phyloP scores from a whole-genome alignment of 352 stramenopile species.

The Thalassiosira oceanica region DNA sequence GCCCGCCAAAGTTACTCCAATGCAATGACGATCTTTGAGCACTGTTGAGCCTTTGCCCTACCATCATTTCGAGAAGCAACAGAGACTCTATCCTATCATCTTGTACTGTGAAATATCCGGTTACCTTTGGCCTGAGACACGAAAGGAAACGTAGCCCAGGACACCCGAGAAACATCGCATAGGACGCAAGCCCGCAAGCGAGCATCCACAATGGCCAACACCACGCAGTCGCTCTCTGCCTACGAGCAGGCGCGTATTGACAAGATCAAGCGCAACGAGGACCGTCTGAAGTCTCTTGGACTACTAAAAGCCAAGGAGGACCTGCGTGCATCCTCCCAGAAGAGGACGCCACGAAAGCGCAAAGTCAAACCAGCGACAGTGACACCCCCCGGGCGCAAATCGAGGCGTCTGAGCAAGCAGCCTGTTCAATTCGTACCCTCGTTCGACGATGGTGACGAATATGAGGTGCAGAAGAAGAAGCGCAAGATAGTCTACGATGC shows the following conservation, averaged over 20 bases:
- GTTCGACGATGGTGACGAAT: slow-evolving; percentile 22
- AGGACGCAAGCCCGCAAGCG: too few relatives aligned
- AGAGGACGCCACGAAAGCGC: background rate
- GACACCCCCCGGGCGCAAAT: slow-evolving; percentile 23
- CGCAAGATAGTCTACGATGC: too few relatives aligned
- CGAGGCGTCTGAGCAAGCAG: slow-evolving; percentile 20
- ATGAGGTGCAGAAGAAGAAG: slow-evolving; percentile 8
- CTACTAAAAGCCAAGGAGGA: slow-evolving; percentile 32
- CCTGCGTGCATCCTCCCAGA: slow-evolving; percentile 1
- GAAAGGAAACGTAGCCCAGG: too few relatives aligned
- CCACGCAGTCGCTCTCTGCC: slow-evolving; percentile 33
- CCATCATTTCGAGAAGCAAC: too few relatives aligned
- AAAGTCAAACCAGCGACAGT: background rate
- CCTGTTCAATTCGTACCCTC: slow-evolving; percentile 17
- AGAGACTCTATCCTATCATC: too few relatives aligned
- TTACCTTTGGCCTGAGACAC: too few relatives aligned
- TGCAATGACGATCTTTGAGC: too few relatives aligned
- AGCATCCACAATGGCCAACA: background rate
- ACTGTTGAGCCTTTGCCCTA: too few relatives aligned
- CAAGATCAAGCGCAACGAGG: slow-evolving; percentile 63
- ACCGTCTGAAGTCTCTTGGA: slow-evolving; percentile 49
- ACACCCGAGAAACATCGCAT: too few relatives aligned
- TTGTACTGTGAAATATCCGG: too few relatives aligned
- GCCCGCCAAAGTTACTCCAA: too few relatives aligned
- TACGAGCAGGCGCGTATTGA: slow-evolving; percentile 59